Evolutionary conservation across 2,329 filamentous ascomycete species (phyloP).

Genomic region (Aspergillus proliferans): DNA sequence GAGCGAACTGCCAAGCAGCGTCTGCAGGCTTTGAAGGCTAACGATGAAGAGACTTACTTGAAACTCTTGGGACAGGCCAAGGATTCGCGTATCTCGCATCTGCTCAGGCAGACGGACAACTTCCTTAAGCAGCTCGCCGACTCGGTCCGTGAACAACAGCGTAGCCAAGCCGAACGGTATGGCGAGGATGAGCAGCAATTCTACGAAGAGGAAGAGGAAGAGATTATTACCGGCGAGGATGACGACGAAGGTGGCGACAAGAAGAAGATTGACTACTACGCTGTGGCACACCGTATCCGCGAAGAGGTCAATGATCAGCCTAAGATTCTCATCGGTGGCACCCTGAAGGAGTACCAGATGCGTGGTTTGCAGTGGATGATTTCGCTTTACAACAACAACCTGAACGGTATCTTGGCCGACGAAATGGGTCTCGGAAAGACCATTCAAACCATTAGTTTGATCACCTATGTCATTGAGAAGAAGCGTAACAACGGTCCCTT

Average conservation of each 20-base stretch:
- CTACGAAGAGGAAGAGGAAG: slow-evolving; percentile 60
- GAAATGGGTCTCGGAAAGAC: slow-evolving; percentile 99
- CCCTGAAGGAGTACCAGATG: slow-evolving; percentile 92
- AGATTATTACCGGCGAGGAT: slow-evolving; percentile 59
- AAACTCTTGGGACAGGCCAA: slow-evolving; percentile 97
- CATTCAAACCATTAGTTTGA: slow-evolving; percentile 95
- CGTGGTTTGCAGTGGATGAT: slow-evolving; percentile 99
- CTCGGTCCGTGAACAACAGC: slow-evolving; percentile 90
- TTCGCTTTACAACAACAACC: slow-evolving; percentile 98
- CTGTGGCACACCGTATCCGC: slow-evolving; percentile 91
- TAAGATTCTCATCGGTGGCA: slow-evolving; percentile 80
- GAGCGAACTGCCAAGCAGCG: slow-evolving; percentile 98
- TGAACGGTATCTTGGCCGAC: slow-evolving; percentile 96
- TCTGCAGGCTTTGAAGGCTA: slow-evolving; percentile 96
- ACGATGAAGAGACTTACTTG: slow-evolving; percentile 98
- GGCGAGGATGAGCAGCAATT: slow-evolving; percentile 55
- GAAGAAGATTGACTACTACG: slow-evolving; percentile 96
- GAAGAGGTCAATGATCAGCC: slow-evolving; percentile 85
- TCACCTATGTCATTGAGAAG: slow-evolving; percentile 93
- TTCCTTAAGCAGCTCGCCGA: slow-evolving; percentile 94
- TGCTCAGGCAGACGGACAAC: slow-evolving; percentile 93
- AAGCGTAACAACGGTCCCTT: slow-evolving; percentile 90
- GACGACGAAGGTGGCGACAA: slow-evolving; percentile 56
- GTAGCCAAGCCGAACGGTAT: slow-evolving; percentile 71
- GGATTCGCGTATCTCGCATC: slow-evolving; percentile 96